Evolutionary conservation across 2,329 filamentous ascomycete genomes (phyloP).

Genomic region (Monilinia laxa): DNA sequence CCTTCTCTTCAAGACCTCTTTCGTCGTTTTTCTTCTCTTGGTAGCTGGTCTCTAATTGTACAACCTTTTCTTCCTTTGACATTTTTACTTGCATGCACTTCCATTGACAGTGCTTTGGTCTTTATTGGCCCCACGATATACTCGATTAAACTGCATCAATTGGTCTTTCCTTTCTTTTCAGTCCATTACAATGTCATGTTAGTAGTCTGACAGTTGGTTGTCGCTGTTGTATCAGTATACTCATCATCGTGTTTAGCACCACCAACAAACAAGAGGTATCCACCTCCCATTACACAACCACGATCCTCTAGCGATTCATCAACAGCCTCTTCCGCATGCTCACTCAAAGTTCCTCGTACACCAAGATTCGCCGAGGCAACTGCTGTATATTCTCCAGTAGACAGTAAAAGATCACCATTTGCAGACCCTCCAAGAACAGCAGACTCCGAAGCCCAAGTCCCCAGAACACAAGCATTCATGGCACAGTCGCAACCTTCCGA

Average conservation of each 20-base stretch:
- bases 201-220: constrained; percentile 23
- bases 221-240: constrained; percentile 16
- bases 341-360: constrained; percentile 65
- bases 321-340: constrained; percentile 43
- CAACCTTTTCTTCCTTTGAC: constrained; percentile 36
- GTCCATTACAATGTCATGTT: constrained; percentile 33
- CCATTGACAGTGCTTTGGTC: constrained; percentile 18
- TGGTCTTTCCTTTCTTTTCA: constrained; percentile 26
- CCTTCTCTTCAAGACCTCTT: constrained; percentile 33
- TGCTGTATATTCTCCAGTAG: constrained; percentile 73
- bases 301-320: constrained; percentile 46
- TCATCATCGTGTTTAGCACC: constrained; percentile 24
- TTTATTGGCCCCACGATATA: constrained; percentile 22
- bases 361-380: constrained; percentile 82
- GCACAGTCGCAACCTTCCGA: constrained; percentile 74
- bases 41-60: constrained; percentile 41
- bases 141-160: constrained; percentile 23
- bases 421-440: constrained; percentile 54
- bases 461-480: constrained; percentile 48
- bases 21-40: constrained; percentile 32
- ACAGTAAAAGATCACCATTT: constrained; percentile 56
- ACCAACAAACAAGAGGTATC: constrained; percentile 35
- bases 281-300: constrained; percentile 33
- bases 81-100: constrained; percentile 26
- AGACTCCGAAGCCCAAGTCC: not conserved